Evolutionary conservation across 805 yeast species (phyloP), one percentile per base, ranked within the genome.

Genomic region (Ogataea philodendri): DNA sequence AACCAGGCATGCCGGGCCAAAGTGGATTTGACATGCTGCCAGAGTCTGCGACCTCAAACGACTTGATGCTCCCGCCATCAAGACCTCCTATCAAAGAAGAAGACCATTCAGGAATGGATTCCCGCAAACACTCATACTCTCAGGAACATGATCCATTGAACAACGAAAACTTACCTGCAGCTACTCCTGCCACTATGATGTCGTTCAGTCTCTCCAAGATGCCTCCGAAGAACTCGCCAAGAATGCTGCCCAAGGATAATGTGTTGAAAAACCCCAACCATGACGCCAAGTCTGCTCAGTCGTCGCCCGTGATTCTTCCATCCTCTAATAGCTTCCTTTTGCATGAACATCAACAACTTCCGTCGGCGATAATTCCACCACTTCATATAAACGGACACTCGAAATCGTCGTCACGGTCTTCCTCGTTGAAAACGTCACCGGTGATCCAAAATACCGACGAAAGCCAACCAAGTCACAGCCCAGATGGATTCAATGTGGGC

Each of bases 261-360:
- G 63, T 62, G 7, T 20, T 60, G 10, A 40, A 44, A 10, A 62
- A 62, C 34, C 63, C 62, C 5, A 49, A 54, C 16, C 63, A 56
- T 33, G 43, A 49, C 29, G 48, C 54, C 8, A 47, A 46, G 9
- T 54, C 59, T 3, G 52, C 57, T 0, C 56, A 55, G 13, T 62
- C 66, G 1, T 59, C 65, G 3, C 67, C 67, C 0, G 63, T 62
- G 11, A 62, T 62, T n/a, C 38, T 62, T 16, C 66, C 67, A 4
- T 56, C 60, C 1, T 59, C 65, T 1, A 48, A 37, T 34, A 37
- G 51, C 1, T 25, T 35, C 5, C 18, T 42, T 13, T 13, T 45
- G n/a, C 35, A 32, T 11, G 44, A 38, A 21, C 44, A 44, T 20
- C 48, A 42, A 10, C 32, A 29, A 13, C 35, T 38, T 3, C 41